These are phyloP conservation scores for Neofusicoccum parvum DNA, from an alignment of 2,329 filamentous ascomycete species.

Conservation along the genomic window DNA sequence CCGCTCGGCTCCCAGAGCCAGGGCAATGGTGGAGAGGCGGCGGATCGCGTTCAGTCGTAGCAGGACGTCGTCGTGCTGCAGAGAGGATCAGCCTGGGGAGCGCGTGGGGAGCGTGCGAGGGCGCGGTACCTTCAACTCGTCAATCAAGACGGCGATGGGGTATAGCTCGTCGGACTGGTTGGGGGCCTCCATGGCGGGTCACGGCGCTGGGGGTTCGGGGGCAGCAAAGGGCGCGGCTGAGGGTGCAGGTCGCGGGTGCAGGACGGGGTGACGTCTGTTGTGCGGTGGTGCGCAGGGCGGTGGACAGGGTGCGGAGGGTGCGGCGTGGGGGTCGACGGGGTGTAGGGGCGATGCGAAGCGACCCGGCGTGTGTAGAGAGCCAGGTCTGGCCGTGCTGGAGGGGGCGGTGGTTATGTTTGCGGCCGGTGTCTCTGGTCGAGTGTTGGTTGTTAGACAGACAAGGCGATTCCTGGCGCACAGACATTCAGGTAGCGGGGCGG, in stretches of 20 bases:
- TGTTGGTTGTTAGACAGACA: slow-evolving; percentile 22
- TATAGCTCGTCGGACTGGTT: slow-evolving; percentile 98
- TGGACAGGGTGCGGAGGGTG: slow-evolving; percentile 1
- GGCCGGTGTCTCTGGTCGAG: slow-evolving; percentile 22
- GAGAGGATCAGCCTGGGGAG: slow-evolving; percentile 21
- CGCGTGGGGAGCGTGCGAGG: not conserved
- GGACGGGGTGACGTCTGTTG: slow-evolving; percentile 22
- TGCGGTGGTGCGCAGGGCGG: slow-evolving; percentile 20
- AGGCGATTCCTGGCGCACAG: slow-evolving; percentile 22
- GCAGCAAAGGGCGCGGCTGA: slow-evolving; percentile 14
- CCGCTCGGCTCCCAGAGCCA: slow-evolving; percentile 92
- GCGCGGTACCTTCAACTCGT: slow-evolving; percentile 88
- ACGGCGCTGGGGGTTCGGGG: slow-evolving; percentile 35
- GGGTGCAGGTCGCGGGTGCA: slow-evolving; percentile 5
- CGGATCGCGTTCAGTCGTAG: slow-evolving; percentile 98
- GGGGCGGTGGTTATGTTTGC: slow-evolving; percentile 21
- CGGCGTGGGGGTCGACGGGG: slow-evolving; percentile 4
- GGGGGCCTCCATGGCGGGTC: slow-evolving; percentile 74
- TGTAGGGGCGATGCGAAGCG: slow-evolving; percentile 16
- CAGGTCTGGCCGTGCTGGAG: slow-evolving; percentile 15
- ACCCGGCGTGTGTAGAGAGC: slow-evolving; percentile 16
- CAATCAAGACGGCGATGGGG: slow-evolving; percentile 98
- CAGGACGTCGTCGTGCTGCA: slow-evolving; percentile 94
- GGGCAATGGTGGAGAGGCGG: slow-evolving; percentile 94
- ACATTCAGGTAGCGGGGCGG: slow-evolving; percentile 18